A percentile compares a stretch with the other conserved stretches of the same genome.
Evolutionary conservation across 2,329 filamentous ascomycete species (phyloP).

Genomic region (Clarireedia monteithiana): DNA sequence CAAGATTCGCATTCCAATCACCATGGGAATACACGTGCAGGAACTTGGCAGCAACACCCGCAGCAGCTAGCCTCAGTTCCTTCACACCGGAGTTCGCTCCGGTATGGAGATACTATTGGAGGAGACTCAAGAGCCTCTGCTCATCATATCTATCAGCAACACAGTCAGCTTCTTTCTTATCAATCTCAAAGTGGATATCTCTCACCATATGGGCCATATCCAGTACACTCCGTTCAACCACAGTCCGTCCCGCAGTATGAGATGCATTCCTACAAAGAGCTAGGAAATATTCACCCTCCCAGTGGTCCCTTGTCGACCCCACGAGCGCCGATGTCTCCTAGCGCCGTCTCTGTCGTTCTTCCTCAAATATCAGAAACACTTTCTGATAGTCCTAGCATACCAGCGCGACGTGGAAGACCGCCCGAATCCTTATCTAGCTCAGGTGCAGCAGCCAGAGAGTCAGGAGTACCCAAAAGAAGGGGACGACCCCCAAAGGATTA

Average conservation of each 20-base stretch:
- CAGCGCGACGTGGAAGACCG: not conserved
- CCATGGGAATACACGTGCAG: not conserved
- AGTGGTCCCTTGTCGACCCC: not conserved
- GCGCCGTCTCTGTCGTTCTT: not conserved
- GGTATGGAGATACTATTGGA: not conserved
- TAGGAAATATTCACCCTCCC: not conserved
- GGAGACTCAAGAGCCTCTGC: not conserved
- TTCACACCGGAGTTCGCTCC: not conserved
- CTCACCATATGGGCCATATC: not conserved
- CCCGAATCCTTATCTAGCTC: not conserved
- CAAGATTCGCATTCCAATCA: not conserved
- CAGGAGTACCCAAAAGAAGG: not conserved
- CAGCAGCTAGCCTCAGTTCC: too few relatives aligned
- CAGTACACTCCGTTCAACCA: not conserved
- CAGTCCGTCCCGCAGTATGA: not conserved
- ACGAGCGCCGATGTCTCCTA: not conserved
- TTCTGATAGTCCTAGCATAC: not conserved
- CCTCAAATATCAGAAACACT: not conserved
- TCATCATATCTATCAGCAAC: not conserved
- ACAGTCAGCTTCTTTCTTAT: not conserved
- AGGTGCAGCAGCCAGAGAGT: not conserved
- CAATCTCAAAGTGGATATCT: not conserved
- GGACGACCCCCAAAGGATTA: slow-evolving; percentile 2
- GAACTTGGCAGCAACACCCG: not conserved
- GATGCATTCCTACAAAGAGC: not conserved